Base-by-base conservation (phyloP, 1,284 basidiomycete genomes). In the Wolfiporia cocos region DNA sequence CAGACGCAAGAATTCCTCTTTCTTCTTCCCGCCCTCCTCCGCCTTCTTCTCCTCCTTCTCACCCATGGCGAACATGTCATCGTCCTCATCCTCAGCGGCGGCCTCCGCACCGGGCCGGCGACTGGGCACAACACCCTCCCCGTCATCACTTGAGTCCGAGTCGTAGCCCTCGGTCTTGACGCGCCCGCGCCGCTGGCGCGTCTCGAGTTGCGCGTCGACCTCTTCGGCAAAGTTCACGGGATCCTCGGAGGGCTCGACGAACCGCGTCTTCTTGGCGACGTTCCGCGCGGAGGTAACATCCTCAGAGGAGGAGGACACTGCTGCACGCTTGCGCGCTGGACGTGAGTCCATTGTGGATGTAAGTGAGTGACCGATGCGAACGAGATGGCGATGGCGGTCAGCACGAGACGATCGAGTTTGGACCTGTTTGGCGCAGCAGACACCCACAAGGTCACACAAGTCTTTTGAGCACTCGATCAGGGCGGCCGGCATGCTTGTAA, bases 71-170 rank as follows among this genome's bases (percentile, higher is more conserved):
- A 96, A 96, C 89, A 98, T 96, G 58, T 94, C 91, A 38, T 92
- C 84, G 44, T 91, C 90, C 33, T 87, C 85, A 18, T 71, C 74
- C 7, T 64, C 73, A 19, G 59, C 66, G 3, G 63, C 67, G 15
- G 54, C 66, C 7, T 69, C 66, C 3, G 54, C 62, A 23, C 63
- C 73, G 45, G 79, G 75, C 59, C 81, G 77, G 43, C 89, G 74
- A 56, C 84, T 87, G 17, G 70, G 71, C 12, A 92, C 91, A 24
- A 93, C 90, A 17, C 89, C 86, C 59, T 94, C 92, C 5, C 89
- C 91, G 49, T 94, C 92, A 55, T 92, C 89, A 41, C 82, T 92
- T 1, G 91, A 94, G 62, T 97, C 94, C 1, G 90, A 92, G 4
- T 92, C 92, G 61, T 96, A 97, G 3, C 93, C 94, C 41, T 91